Evolutionary conservation across 345 rosid genomes (phyloP), one percentile per base, ranked within the genome.

Genomic region (Mangifera indica): DNA sequence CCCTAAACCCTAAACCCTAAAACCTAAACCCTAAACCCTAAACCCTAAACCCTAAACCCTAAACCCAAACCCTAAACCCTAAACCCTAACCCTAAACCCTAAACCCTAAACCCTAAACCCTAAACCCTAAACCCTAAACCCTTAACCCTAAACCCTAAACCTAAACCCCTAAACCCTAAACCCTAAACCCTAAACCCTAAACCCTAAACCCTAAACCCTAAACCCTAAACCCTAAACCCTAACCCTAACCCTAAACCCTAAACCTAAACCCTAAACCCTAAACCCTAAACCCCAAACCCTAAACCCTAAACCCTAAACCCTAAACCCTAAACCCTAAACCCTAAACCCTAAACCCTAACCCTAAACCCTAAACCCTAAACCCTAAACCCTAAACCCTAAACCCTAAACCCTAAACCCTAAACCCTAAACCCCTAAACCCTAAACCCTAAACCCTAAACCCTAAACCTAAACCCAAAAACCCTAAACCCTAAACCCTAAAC

Each of bases 351-450:
- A 71, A 58, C 74, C 74, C 66, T n/a, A n/a, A 71, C 4, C 4
- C 4, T 1, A 32, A 32, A 1, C 2, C 2, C 2, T 2, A 32
- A 32, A 32, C 75, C 69, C 75, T 52, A 61, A 72, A 63, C 60
- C 76, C 70, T 37, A 49, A 72, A 63, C 60, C 76, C 70, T 53
- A 62, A 72, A 58, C 76, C 76, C 56, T 32, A 72, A 61, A 57
- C 75, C 69, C 37, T 32, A 70, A 72, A 62, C 69, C 76, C 69
- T 34, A 62, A 72, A 62, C 69, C 76, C 69, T 51, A 57, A 42
- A 26, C 60, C 76, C 76, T 64, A 72, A 72, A 49, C 76, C 76
- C 76, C n/a, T 54, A 49, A 72, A 72, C 60, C 76, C 76, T 54
- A 22, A 72, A 72, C 46, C 76, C 76, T 52, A 37, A 72, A 63